Percentiles rank a stretch among this genome's conserved stretches.
Evolutionary conservation across 768 basidiomycete genomes (phyloP).

Genomic region (Hygrophorus russula): DNA sequence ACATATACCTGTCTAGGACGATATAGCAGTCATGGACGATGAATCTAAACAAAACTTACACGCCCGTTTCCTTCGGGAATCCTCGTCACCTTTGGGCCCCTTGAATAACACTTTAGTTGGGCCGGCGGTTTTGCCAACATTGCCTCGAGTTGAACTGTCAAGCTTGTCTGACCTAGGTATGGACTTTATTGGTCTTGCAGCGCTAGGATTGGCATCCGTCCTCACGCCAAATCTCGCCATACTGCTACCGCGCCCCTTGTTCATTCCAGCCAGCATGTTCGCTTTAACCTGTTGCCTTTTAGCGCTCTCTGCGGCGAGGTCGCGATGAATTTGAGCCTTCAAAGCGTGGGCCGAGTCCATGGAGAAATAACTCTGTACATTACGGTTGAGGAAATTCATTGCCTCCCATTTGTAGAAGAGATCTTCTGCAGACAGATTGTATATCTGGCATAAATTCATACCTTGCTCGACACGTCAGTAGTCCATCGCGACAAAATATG

Average conservation of each 20-base stretch:
- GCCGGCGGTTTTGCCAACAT: constrained; percentile 13
- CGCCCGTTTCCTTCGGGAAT: constrained; percentile 33
- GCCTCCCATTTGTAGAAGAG: constrained; percentile 68
- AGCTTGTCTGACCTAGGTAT: constrained; percentile 19
- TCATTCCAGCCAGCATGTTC: constrained; percentile 17
- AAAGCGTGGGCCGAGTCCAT: constrained; percentile 40
- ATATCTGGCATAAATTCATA: constrained; percentile 51
- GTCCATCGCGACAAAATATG: no score
- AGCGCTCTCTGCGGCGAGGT: constrained; percentile 22
- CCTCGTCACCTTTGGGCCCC: constrained; percentile 26
- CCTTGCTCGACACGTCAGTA: constrained; percentile 30
- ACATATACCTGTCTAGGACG: constrained; percentile 78
- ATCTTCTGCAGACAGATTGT: constrained; percentile 37
- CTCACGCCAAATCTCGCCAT: constrained; percentile 11
- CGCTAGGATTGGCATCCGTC: constrained; percentile 11
- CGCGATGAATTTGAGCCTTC: constrained; percentile 38
- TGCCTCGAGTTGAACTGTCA: background rate
- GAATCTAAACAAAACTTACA: constrained; percentile 32
- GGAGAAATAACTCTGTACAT: constrained; percentile 24
- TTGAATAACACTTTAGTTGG: constrained; percentile 23
- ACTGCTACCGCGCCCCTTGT: constrained; percentile 25
- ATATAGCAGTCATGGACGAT: background rate
- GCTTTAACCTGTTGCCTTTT: constrained; percentile 22
- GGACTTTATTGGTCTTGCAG: constrained; percentile 19
- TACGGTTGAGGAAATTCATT: constrained; percentile 24